phyloP scores from a whole-genome alignment of 2,329 filamentous ascomycete species.

The Juglanconis sp. region DNA sequence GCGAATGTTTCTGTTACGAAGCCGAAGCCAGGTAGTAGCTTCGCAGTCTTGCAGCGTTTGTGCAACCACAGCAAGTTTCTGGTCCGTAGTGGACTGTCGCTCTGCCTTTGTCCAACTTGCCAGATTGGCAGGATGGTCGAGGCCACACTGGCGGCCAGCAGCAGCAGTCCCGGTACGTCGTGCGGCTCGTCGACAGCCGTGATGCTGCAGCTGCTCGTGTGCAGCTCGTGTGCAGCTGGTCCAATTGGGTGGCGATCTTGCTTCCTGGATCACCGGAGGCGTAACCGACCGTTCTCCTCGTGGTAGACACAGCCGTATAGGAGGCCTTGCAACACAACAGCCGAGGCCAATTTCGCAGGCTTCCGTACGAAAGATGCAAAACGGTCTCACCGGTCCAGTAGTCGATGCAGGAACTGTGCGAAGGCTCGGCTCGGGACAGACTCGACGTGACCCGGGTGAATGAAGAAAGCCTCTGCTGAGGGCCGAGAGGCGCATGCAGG shows the following conservation, averaged over 20 bases:
- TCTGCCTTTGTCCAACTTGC: slow-evolving; percentile 6
- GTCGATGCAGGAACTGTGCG: slow-evolving; percentile 10
- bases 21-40: slow-evolving; percentile 11
- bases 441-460: slow-evolving; percentile 11
- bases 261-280: slow-evolving; percentile 1
- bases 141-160: neutral
- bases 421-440: slow-evolving; percentile 15
- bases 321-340: slow-evolving; percentile 12
- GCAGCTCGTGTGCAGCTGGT: neutral
- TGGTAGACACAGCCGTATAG: neutral
- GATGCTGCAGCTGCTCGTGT: slow-evolving; percentile 9
- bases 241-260: slow-evolving; percentile 3
- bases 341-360: slow-evolving; percentile 4
- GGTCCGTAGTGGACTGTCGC: slow-evolving; percentile 8
- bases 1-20: slow-evolving; percentile 4
- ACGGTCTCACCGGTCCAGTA: slow-evolving; percentile 10
- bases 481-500: slow-evolving; percentile 14
- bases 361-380: slow-evolving; percentile 16
- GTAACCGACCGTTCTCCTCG: neutral
- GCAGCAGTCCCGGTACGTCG: neutral
- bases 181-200: slow-evolving; percentile 10
- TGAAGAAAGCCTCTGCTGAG: slow-evolving; percentile 13
- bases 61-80: slow-evolving; percentile 13
- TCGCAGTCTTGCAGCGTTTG: slow-evolving; percentile 16
- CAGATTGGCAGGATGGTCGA: neutral